Evolutionary conservation across 805 yeast genomes (phyloP).

Genomic region (Debaryomyces castellii): DNA sequence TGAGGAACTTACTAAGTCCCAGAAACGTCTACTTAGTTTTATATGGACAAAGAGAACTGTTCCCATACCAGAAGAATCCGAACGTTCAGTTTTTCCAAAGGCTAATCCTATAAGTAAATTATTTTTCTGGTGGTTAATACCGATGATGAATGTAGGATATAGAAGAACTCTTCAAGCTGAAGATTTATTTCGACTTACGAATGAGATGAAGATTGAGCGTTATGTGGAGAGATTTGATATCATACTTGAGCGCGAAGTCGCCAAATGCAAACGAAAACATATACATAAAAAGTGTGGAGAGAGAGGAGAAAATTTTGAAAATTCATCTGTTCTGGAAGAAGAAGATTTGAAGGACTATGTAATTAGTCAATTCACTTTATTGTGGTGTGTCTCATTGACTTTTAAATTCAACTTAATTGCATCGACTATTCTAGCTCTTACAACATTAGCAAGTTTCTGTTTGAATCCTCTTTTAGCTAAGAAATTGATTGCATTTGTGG

Average conservation of each 20-base stretch:
- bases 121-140: slow-evolving; percentile 65
- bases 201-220: slow-evolving; percentile 28
- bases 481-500: slow-evolving; percentile 31
- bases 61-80: slow-evolving; percentile 44
- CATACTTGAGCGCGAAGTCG: not conserved
- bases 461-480: slow-evolving; percentile 24
- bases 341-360: slow-evolving; percentile 27
- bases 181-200: slow-evolving; percentile 46
- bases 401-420: slow-evolving; percentile 20
- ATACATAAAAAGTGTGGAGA: slow-evolving; percentile 20
- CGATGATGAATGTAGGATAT: slow-evolving; percentile 61
- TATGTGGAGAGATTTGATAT: slow-evolving; percentile 14
- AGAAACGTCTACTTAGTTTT: slow-evolving; percentile 25
- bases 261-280: slow-evolving; percentile 7
- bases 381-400: slow-evolving; percentile 21
- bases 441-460: slow-evolving; percentile 5
- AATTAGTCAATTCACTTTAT: slow-evolving; percentile 16
- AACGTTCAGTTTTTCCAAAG: slow-evolving; percentile 42
- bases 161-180: slow-evolving; percentile 61
- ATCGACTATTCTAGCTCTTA: not conserved
- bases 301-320: slow-evolving; percentile 17
- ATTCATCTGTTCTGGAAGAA: slow-evolving; percentile 12
- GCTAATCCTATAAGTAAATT: slow-evolving; percentile 38
- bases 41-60: slow-evolving; percentile 28
- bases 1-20: not conserved